A percentile compares a stretch with the other conserved stretches of the same genome.
These are phyloP conservation scores for Aureobasidium sp. DNA, from an alignment of 2,329 filamentous ascomycete species.

Conservation along the genomic window DNA sequence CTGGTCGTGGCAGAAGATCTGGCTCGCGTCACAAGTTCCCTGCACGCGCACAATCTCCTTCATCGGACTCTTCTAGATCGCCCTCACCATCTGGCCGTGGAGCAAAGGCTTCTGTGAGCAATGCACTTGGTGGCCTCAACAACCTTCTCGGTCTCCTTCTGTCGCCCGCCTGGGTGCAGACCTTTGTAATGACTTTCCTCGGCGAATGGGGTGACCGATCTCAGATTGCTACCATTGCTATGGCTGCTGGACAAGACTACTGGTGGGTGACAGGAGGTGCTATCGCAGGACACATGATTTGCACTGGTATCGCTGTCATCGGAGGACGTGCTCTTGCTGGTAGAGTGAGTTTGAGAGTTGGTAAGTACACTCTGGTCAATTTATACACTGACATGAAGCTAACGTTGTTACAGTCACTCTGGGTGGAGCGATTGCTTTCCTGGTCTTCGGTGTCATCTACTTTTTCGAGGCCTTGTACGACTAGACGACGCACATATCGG, in stretches of 20 bases:
- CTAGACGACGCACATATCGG: conserved; percentile 14
- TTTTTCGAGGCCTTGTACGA: conserved; percentile 53
- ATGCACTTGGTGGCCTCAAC: conserved; percentile 58
- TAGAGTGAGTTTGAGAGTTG: conserved; percentile 87
- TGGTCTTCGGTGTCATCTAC: conserved; percentile 89
- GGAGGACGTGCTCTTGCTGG: conserved; percentile 90
- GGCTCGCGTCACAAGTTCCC: conserved; percentile 34
- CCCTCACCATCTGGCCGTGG: conserved; percentile 14
- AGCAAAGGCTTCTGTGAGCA: conserved; percentile 40
- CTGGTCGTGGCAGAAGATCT: conserved; percentile 69
- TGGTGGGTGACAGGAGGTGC: conserved; percentile 97
- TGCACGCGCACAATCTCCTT: conserved; percentile 17
- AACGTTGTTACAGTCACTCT: conserved; percentile 63
- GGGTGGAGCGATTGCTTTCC: conserved; percentile 82
- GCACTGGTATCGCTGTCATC: conserved; percentile 84
- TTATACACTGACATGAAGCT: conserved; percentile 20
- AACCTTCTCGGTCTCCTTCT: conserved; percentile 84
- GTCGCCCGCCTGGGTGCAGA: conserved; percentile 96
- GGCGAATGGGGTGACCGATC: conserved; percentile 97
- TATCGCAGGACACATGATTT: conserved; percentile 76
- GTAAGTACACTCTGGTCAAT: conserved; percentile 52
- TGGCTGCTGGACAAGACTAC: conserved; percentile 97
- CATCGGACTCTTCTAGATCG: conserved; percentile 8
- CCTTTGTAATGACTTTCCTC: conserved; percentile 97
- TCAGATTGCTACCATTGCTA: conserved; percentile 96